Conservation (phyloP, 495 filamentous ascomycete genomes). For the Cairneyella variabilis region DNA sequence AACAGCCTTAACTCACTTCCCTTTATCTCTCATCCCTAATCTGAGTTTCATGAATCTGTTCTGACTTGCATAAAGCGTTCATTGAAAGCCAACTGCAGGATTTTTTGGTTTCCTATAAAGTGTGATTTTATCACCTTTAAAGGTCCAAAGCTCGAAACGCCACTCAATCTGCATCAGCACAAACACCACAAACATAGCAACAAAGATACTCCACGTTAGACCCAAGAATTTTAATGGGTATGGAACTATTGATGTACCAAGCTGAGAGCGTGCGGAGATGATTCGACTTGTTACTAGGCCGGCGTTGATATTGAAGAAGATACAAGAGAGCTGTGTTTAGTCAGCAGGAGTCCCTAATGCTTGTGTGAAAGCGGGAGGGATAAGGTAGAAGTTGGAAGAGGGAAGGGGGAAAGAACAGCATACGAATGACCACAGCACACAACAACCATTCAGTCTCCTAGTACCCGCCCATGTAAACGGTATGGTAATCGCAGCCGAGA, state of each 20-base stretch:
- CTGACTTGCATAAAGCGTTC: background rate
- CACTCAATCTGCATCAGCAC: conserved; percentile 4
- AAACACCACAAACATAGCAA: conserved; percentile 7
- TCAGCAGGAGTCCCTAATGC: conserved; percentile 3
- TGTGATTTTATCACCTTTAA: conserved; percentile 6
- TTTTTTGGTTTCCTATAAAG: conserved; percentile 10
- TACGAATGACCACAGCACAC: conserved; percentile 10
- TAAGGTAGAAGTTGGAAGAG: background rate
- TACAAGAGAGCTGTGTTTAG: conserved; percentile 6
- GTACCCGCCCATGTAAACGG: conserved; percentile 7
- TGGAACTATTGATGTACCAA: conserved; percentile 5
- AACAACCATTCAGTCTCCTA: conserved; percentile 4
- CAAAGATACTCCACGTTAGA: conserved; percentile 7
- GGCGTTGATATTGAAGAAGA: conserved; percentile 6
- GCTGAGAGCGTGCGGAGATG: conserved; percentile 4
- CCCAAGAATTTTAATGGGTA: conserved; percentile 7
- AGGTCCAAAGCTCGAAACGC: conserved; percentile 7
- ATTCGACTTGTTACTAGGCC: conserved; percentile 6
- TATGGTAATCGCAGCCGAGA: conserved; percentile 4
- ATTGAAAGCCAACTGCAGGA: conserved; percentile 6
- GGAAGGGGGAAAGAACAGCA: conserved; percentile 1
- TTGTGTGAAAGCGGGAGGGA: conserved; percentile 1
- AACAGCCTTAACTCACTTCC: conserved; percentile 4
- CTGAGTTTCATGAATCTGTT: conserved; percentile 5
- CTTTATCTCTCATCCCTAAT: conserved; percentile 6